phyloP scores from a whole-genome alignment of 495 filamentous ascomycete genomes.

The Parathielavia appendiculata region DNA sequence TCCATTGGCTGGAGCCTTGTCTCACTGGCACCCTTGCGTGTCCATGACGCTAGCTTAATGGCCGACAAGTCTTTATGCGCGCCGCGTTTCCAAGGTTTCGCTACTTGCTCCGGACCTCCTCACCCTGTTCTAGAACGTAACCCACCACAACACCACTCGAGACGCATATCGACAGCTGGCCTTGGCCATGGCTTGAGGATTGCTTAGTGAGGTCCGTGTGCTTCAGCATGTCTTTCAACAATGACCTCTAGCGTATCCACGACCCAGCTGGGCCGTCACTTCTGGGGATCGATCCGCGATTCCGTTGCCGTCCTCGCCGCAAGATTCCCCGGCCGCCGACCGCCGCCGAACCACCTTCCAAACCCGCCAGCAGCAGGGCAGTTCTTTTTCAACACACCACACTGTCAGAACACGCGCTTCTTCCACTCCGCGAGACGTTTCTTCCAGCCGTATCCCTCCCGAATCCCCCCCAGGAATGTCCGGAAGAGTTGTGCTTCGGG shows the following conservation, averaged over 20 bases:
- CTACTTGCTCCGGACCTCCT: neutral
- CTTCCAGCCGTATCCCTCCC: constrained; percentile 17
- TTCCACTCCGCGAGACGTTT: constrained; percentile 25
- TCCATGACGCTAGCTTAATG: constrained; percentile 21
- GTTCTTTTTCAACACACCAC: constrained; percentile 9
- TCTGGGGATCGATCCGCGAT: constrained; percentile 43
- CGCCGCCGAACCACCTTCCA: constrained; percentile 19
- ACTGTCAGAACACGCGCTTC: constrained; percentile 19
- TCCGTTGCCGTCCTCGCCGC: constrained; percentile 34
- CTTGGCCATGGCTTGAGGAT: constrained; percentile 24
- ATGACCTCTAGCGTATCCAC: constrained; percentile 45
- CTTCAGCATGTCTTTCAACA: constrained; percentile 38
- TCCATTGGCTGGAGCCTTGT: constrained; percentile 28
- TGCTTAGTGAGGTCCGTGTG: constrained; percentile 13
- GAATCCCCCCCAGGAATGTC: constrained; percentile 28
- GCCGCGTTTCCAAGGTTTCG: constrained; percentile 19
- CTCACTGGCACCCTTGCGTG: constrained; percentile 9
- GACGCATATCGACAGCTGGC: neutral
- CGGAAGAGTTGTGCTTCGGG: constrained; percentile 42
- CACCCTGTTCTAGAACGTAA: neutral
- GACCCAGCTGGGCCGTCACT: constrained; percentile 42
- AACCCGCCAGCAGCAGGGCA: constrained; percentile 16
- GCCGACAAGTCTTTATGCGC: constrained; percentile 22
- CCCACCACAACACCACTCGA: neutral
- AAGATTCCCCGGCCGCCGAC: constrained; percentile 30